Evolutionary conservation across 345 rosid species (phyloP).

Genomic region (Populus pruinosa): DNA sequence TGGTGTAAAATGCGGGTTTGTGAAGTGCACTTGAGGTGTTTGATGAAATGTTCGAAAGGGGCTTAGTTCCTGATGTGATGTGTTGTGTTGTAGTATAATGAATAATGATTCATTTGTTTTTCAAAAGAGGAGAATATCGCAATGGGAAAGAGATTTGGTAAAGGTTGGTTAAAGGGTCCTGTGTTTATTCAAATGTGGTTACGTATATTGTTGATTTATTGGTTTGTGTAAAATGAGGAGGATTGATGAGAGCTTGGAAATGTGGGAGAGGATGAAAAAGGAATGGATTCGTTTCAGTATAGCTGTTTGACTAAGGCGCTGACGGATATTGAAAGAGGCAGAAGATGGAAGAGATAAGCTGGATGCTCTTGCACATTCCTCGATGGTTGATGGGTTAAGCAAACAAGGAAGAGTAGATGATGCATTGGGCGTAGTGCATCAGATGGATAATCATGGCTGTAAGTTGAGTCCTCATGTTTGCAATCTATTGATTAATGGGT

Average conservation of each 20-base stretch:
- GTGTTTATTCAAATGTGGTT: slow-evolving; percentile 65
- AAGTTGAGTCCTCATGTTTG: slow-evolving; percentile 52
- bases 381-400: slow-evolving; percentile 70
- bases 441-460: slow-evolving; percentile 44
- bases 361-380: slow-evolving; percentile 64
- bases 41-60: slow-evolving; percentile 72
- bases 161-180: slow-evolving; percentile 43
- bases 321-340: slow-evolving; percentile 47
- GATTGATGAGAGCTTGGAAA: slow-evolving; percentile 57
- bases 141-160: slow-evolving; percentile 65
- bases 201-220: slow-evolving; percentile 73
- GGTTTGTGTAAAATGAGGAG: slow-evolving; percentile 74
- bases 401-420: slow-evolving; percentile 68
- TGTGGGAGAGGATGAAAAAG: slow-evolving; percentile 75
- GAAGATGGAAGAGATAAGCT: slow-evolving; percentile 42
- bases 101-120: slow-evolving; percentile 52
- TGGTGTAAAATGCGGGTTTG: slow-evolving; percentile 53
- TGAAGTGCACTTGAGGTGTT: slow-evolving; percentile 58
- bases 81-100: slow-evolving; percentile 67
- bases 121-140: slow-evolving; percentile 43
- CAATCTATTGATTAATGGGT: slow-evolving; percentile 64
- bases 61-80: slow-evolving; percentile 52
- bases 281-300: slow-evolving; percentile 61
- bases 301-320: slow-evolving; percentile 74
- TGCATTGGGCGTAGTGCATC: slow-evolving; percentile 47